Base-by-base conservation (phyloP, 2,329 filamentous ascomycete genomes). In the Beauveria medogensis region DNA sequence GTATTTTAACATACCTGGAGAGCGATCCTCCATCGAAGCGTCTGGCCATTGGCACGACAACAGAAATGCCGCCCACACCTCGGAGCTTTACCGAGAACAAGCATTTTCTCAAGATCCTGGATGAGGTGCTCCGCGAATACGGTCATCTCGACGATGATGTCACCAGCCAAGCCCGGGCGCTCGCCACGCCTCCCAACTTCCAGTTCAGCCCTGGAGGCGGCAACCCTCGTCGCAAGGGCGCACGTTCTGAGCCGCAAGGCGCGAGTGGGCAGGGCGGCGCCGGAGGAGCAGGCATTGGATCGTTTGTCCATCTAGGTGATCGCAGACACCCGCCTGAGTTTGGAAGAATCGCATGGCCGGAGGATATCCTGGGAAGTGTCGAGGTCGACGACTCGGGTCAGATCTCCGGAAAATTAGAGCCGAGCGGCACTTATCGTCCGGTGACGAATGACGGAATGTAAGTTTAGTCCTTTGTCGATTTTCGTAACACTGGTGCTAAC, bases 331-430 rank as follows among this genome's bases (percentile, higher is more conserved):
- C 85, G 2, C 85, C 84, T 0, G 85, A 87, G 66, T 89, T 80
- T 76, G 86, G 86, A 18, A 74, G 86, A 57, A 88, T 89, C 68
- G 84, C 86, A 2, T 88, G 82, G 78, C 85, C 86, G 1, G 86
- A 89, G 67, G 86, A 89, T 67, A 89, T 89, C 43, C 75, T 89
- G 59, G 86, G 86, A 43, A 88, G 85, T 64, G 78, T 89, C 46
- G 82, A 88, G 68, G 86, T 89, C 5, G 78, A 87, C 68, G 77
- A 76, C 2, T 65, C 73, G 7, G 86, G 86, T 0, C 69, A 79
- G 30, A 81, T 88, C 56, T 74, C 86, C 28, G 83, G 83, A 24
- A 80, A 78, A 64, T 82, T 82, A 64, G 79, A 85, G 70, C 75
- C 79, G 1, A 86, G 84, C 63, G 83, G 84, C 16, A 87, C 83